Evolutionary conservation across 768 basidiomycete genomes (phyloP), one percentile per base, ranked within the genome.

Genomic region (Tulasnella sp.): DNA sequence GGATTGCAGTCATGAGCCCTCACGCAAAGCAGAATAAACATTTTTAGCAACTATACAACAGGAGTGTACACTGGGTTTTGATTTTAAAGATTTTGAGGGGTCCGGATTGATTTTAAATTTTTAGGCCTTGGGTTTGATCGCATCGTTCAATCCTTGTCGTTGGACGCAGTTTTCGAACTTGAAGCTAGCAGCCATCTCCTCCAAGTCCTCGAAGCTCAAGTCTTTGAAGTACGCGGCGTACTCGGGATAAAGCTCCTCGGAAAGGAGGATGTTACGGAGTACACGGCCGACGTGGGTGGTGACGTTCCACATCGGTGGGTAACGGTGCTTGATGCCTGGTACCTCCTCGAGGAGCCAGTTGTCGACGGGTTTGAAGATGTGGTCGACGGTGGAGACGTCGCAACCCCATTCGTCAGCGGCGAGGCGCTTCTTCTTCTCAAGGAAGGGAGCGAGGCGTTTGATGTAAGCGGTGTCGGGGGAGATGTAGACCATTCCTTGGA

Each of bases 101-200:
- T n/a, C n/a, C n/a, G n/a, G n/a, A n/a, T n/a, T 59, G 1, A 11
- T 59, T 59, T 44, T 8, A 5, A 59, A 11, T 59, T 8, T 29
- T 59, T 59, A 59, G 19, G 62, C 29, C 44, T 65, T 65, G 22
- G 71, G 71, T 40, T 72, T 72, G 71, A 72, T 72, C 7, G 71
- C 71, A 16, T 77, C 76, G 74, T 80, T 80, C 39, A 82, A 75
- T 34, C 77, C 77, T 63, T 76, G 75, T 22, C 82, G 74, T 75
- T 83, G 80, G 32, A 77, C 70, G 74, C 83, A 83, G 69, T 83
- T 80, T 67, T 80, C 81, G 59, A 83, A 81, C 74, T 79, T 78
- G 77, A 84, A 84, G 76, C 79, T 80, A 42, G 78, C 79, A 2
- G 83, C 83, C 29, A 84, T 71, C 67, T 76, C 81, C 63, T 83